These are phyloP conservation scores for Fusarium vanettenii DNA, from an alignment of 2,329 filamentous ascomycete species.

Conservation along the genomic window DNA sequence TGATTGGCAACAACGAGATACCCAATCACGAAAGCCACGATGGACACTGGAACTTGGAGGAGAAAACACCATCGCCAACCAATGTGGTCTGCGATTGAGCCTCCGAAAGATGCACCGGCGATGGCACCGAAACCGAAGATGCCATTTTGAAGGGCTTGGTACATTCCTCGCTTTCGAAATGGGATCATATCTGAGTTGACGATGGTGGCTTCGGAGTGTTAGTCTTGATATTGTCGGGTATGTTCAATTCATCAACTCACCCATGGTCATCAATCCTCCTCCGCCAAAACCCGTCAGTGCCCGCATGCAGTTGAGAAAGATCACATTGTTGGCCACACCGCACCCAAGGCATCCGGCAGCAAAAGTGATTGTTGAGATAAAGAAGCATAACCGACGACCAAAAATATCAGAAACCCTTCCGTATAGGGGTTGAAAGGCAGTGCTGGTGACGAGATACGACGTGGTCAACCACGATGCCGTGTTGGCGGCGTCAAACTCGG, in stretches of 20 bases:
- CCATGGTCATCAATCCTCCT: conserved; percentile 77
- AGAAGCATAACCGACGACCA: conserved; percentile 71
- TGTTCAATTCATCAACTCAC: conserved; percentile 50
- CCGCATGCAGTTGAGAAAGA: conserved; percentile 72
- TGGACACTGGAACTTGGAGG: conserved; percentile 69
- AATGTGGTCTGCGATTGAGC: conserved; percentile 71
- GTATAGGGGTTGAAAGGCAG: conserved; percentile 78
- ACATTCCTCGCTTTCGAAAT: conserved; percentile 66
- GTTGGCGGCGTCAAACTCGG: conserved; percentile 78
- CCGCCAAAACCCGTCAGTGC: conserved; percentile 77
- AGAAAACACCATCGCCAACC: conserved; percentile 78
- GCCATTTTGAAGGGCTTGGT: conserved; percentile 70
- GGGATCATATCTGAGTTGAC: conserved; percentile 74
- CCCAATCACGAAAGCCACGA: conserved; percentile 65
- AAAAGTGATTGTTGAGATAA: conserved; percentile 73
- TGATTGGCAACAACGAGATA: conserved; percentile 64
- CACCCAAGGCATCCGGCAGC: conserved; percentile 73
- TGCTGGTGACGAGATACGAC: conserved; percentile 77
- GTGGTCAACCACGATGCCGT: conserved; percentile 81
- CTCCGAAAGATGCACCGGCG: conserved; percentile 72
- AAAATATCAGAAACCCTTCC: conserved; percentile 78
- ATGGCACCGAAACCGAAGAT: conserved; percentile 72
- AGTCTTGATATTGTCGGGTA: neutral
- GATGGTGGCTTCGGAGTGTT: conserved; percentile 54
- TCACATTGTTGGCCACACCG: conserved; percentile 67